Percentiles rank a stretch among this genome's conserved stretches.
Evolutionary conservation across 441 rosid species (phyloP).

Genomic region (Pelargonium citronellum): DNA sequence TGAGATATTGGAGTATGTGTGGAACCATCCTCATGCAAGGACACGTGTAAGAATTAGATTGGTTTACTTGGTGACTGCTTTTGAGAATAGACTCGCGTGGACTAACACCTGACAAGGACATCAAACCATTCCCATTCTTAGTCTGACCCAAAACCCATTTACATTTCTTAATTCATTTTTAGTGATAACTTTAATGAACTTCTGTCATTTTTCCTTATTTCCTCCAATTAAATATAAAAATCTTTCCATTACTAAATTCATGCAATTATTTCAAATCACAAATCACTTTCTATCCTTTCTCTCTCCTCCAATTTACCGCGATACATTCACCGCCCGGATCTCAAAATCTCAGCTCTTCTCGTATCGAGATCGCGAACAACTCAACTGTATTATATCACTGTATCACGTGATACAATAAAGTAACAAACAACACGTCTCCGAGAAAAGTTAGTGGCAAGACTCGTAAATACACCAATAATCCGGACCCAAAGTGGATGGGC

Average conservation of each 20-base stretch:
- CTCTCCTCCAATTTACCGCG: not conserved
- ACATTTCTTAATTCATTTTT: not conserved
- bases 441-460: conserved; percentile 32
- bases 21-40: too few species aligned
- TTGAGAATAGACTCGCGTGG: not conserved
- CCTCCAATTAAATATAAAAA: not conserved
- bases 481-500: conserved; percentile 22
- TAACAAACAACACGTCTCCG: conserved; percentile 30
- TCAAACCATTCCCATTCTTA: conserved; percentile 2
- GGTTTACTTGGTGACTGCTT: conserved; percentile 2
- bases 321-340: not conserved
- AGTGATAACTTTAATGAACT: not conserved
- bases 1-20: too few species aligned
- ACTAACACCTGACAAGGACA: not conserved
- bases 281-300: not conserved
- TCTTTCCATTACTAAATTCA: not conserved
- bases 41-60: not conserved
- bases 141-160: not conserved
- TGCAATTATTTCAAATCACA: not conserved
- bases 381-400: conserved; percentile 4
- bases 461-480: conserved; percentile 33
- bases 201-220: not conserved
- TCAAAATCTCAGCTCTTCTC: not conserved
- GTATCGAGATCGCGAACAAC: conserved; percentile 12
- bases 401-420: conserved; percentile 43